Percentiles rank a stretch among this genome's conserved stretches.
Conservation (phyloP, 495 filamentous ascomycete genomes). For the Aspergillus olivimuriae region DNA sequence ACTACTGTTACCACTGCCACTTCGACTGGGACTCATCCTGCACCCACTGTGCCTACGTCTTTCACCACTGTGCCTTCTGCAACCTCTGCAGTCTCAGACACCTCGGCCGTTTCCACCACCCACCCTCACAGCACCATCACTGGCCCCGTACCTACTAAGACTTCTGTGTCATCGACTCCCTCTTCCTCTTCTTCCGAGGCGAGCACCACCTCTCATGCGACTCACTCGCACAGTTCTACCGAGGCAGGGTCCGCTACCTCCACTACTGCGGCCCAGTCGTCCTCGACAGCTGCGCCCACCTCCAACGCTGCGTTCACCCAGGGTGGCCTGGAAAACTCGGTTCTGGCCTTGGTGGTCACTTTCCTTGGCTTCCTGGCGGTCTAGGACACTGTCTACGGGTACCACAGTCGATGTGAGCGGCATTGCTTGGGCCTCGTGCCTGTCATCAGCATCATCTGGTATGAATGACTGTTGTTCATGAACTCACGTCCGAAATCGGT, state of each 20-base stretch:
- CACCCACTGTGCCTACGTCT: too few relatives aligned
- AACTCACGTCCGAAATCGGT: background rate
- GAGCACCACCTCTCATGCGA: too few relatives aligned
- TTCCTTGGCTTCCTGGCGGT: slow-evolving; percentile 6
- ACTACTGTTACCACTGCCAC: too few relatives aligned
- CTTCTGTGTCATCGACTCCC: too few relatives aligned
- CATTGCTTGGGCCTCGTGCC: too few relatives aligned
- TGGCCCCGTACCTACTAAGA: too few relatives aligned
- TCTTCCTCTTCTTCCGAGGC: too few relatives aligned
- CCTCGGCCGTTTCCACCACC: too few relatives aligned
- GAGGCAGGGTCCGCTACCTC: background rate
- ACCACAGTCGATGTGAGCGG: background rate
- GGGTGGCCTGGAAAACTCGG: background rate
- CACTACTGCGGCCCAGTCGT: slow-evolving; percentile 3
- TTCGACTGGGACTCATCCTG: too few relatives aligned
- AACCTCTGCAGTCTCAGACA: too few relatives aligned
- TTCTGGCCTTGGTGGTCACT: slow-evolving; percentile 5
- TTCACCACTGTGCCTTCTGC: too few relatives aligned
- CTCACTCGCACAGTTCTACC: slow-evolving; percentile 4
- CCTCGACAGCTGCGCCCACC: slow-evolving; percentile 3
- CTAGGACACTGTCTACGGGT: background rate
- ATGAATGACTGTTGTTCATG: background rate
- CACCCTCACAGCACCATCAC: too few relatives aligned
- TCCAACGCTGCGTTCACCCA: slow-evolving; percentile 4
- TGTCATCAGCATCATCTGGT: background rate